These are phyloP conservation scores for Mortierella sp. DNA, from an alignment of 371 early-diverging fungal genomes.

Conservation along the genomic window DNA sequence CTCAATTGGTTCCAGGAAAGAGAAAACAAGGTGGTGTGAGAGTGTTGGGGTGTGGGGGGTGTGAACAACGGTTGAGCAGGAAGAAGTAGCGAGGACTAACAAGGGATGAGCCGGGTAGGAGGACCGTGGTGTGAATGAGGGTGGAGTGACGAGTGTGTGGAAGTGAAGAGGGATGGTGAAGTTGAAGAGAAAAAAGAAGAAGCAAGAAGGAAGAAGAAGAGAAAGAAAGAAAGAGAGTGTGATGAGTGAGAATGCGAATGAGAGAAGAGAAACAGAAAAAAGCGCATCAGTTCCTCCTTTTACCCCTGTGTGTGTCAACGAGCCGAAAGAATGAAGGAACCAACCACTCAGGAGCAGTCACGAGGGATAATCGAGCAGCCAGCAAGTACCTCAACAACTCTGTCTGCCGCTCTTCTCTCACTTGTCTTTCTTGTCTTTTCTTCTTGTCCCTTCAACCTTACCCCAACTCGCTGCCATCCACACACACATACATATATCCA, in stretches of 20 bases:
- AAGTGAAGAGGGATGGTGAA: too few relatives aligned
- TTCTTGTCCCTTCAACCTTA: neutral
- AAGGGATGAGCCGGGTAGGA: neutral
- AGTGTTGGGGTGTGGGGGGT: neutral
- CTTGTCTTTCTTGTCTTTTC: neutral
- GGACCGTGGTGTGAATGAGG: neutral
- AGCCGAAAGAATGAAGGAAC: neutral
- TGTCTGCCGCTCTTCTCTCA: neutral
- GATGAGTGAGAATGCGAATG: neutral
- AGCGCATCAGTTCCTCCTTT: neutral
- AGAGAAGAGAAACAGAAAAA: neutral
- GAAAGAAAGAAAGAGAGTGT: neutral
- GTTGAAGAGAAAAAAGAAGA: neutral
- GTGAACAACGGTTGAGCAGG: constrained; percentile 2
- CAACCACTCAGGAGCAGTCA: constrained; percentile 7
- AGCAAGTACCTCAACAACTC: neutral
- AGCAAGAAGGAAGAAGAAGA: neutral
- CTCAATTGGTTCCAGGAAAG: neutral
- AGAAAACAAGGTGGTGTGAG: neutral
- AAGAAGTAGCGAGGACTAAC: neutral
- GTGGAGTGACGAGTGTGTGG: neutral
- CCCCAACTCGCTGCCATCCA: neutral
- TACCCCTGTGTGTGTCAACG: neutral
- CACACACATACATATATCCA: neutral
- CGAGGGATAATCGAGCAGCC: too few relatives aligned